phyloP scores from a whole-genome alignment of 192 early-diverging fungal species.

The Chytriomyces hyalinus region DNA sequence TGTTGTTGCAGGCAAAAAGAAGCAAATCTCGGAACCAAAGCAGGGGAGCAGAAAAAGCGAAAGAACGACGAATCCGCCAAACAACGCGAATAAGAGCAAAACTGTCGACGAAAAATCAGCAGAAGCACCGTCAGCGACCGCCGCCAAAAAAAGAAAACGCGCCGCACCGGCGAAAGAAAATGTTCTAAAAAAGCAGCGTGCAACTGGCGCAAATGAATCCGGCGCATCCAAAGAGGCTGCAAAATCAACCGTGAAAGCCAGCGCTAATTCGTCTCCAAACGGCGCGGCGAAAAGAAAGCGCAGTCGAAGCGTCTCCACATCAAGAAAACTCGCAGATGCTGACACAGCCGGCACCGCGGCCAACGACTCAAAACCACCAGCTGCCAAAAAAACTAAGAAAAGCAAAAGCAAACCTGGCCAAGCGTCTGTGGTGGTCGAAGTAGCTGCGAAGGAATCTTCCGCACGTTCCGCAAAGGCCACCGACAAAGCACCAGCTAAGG shows the following conservation, averaged over 20 bases:
- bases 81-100: background rate
- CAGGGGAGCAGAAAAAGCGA: background rate
- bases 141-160: background rate
- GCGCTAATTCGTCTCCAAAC: background rate
- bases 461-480: background rate
- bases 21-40: constrained; percentile 6
- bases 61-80: background rate
- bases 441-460: too few relatives aligned
- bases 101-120: background rate
- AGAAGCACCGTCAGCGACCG: background rate
- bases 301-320: background rate
- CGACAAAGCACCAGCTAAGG: constrained; percentile 7
- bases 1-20: background rate
- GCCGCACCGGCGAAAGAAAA: background rate
- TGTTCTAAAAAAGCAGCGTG: background rate
- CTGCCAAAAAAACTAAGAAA: constrained; percentile 1
- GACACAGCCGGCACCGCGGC: background rate
- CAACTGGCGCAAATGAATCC: background rate
- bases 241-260: background rate
- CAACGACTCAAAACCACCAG: background rate
- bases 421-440: background rate
- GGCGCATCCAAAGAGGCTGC: background rate
- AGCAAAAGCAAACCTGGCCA: background rate
- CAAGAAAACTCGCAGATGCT: background rate
- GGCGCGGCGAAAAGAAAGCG: background rate